phyloP scores from a whole-genome alignment of 2,329 filamentous ascomycete species.

The Tolypocladium ophioglossoides region DNA sequence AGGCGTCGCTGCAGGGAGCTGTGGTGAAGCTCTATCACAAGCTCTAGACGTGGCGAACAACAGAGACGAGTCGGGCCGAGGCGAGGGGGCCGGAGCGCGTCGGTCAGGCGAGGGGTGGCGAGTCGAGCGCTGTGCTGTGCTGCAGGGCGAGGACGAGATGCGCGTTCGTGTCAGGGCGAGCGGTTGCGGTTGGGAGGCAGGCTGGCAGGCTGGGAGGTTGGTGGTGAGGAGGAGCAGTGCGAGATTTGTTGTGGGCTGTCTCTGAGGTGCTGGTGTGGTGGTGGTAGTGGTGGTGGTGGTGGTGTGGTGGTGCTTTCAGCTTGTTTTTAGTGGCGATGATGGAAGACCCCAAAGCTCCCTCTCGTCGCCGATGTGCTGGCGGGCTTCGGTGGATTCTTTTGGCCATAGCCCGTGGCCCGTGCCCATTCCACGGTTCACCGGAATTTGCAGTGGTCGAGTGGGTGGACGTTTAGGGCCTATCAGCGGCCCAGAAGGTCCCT shows the following conservation, averaged over 20 bases:
- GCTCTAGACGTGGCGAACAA: constrained; percentile 5
- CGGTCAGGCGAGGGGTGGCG: not conserved
- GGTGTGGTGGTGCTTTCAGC: not conserved
- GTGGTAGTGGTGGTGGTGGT: not conserved
- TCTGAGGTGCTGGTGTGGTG: not conserved
- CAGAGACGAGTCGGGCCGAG: not conserved
- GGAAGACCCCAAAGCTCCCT: not conserved
- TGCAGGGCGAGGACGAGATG: not conserved
- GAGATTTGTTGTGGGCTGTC: not conserved
- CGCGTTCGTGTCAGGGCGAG: not conserved
- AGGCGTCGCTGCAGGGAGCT: constrained; percentile 7
- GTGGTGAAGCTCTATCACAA: constrained; percentile 16
- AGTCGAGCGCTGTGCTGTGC: not conserved
- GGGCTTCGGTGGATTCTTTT: not conserved
- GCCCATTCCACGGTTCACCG: not conserved
- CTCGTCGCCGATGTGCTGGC: not conserved
- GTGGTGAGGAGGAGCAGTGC: not conserved
- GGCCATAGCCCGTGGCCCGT: not conserved
- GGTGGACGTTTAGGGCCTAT: not conserved
- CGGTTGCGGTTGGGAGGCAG: not conserved
- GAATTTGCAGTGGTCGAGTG: not conserved
- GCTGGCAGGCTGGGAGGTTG: not conserved
- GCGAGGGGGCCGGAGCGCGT: not conserved
- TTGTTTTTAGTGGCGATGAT: not conserved
- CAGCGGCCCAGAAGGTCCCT: not conserved